Percentiles rank a stretch among this genome's conserved stretches.
These are phyloP conservation scores for Penicillium sp. DNA, from an alignment of 2,329 filamentous ascomycete genomes.

Conservation along the genomic window DNA sequence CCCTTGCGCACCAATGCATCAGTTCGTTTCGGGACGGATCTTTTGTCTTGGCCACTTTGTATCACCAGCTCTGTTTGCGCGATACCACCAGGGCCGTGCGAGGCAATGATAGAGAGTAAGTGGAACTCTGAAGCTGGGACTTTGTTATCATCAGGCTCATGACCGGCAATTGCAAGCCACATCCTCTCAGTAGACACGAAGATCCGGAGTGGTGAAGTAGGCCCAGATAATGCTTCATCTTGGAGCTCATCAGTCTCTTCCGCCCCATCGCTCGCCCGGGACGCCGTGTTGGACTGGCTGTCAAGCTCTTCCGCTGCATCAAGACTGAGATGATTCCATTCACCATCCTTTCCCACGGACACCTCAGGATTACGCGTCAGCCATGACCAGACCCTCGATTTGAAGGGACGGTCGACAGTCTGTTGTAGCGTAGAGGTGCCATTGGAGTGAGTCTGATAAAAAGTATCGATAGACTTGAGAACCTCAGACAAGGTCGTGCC, in stretches of 20 bases:
- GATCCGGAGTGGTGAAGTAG: constrained; percentile 32
- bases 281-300: neutral
- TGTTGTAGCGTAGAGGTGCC: constrained; percentile 20
- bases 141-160: constrained; percentile 52
- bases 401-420: constrained; percentile 47
- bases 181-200: constrained; percentile 52
- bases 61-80: constrained; percentile 53
- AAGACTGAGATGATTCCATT: constrained; percentile 40
- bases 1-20: constrained; percentile 52
- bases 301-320: constrained; percentile 35
- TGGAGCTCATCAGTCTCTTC: constrained; percentile 1
- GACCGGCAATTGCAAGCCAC: constrained; percentile 58
- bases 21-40: constrained; percentile 59
- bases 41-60: constrained; percentile 58
- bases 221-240: constrained; percentile 1
- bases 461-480: constrained; percentile 31
- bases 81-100: constrained; percentile 51
- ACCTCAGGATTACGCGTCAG: constrained; percentile 53
- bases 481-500: constrained; percentile 37
- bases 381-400: constrained; percentile 55
- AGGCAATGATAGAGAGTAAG: constrained; percentile 55
- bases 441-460: constrained; percentile 29
- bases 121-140: constrained; percentile 53
- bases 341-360: constrained; percentile 43
- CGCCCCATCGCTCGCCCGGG: neutral